Conservation (phyloP, 2,329 filamentous ascomycete species). For the Fusarium metavorans region DNA sequence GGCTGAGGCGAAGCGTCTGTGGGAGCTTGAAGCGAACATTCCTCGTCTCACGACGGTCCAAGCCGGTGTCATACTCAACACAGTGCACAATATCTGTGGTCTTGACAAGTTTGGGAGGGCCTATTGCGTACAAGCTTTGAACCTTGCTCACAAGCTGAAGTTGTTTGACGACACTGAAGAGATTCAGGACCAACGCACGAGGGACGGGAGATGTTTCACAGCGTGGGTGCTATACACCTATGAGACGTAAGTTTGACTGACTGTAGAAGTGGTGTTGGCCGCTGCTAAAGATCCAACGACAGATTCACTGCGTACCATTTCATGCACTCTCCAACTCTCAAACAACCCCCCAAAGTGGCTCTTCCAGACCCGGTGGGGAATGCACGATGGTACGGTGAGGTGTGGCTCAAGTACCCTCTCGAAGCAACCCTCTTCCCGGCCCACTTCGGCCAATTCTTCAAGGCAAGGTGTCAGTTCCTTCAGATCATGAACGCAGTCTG, state of each 20-base stretch:
- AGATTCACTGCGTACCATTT: not conserved
- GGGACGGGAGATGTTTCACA: not conserved
- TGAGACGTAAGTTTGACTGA: not conserved
- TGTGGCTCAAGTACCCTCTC: not conserved
- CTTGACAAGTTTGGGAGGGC: not conserved
- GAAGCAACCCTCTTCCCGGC: not conserved
- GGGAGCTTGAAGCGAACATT: not conserved
- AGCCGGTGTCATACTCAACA: not conserved
- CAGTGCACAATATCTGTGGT: not conserved
- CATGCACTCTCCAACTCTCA: not conserved
- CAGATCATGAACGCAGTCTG: not conserved
- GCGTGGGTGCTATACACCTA: not conserved
- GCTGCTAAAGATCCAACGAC: not conserved
- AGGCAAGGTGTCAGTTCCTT: not conserved
- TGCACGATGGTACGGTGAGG: not conserved
- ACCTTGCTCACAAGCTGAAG: not conserved
- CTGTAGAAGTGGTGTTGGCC: rapidly evolving
- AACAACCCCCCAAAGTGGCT: not conserved
- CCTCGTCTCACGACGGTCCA: not conserved
- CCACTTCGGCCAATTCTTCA: not conserved
- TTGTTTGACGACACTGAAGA: not conserved
- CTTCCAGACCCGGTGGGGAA: not conserved
- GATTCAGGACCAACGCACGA: not conserved
- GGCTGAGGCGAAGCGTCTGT: not conserved
- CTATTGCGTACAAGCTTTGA: not conserved